These are phyloP conservation scores for Smallanthus sonchifolius DNA, from an alignment of 129 eudicot species.

Conservation along the genomic window DNA sequence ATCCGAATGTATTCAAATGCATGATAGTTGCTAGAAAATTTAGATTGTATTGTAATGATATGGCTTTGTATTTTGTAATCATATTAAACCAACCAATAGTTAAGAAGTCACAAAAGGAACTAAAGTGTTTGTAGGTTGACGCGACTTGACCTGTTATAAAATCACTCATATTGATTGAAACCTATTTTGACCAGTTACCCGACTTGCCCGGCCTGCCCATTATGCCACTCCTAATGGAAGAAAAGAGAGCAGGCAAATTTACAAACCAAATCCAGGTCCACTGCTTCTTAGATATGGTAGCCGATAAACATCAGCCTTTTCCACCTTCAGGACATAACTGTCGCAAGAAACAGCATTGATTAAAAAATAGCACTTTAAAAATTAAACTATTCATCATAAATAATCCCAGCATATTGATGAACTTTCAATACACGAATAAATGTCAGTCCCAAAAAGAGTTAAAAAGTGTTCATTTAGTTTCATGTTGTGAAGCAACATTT, in stretches of 20 bases:
- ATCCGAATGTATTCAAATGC: no score
- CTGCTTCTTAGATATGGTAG: slow-evolving; percentile 89
- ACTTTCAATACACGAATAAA: background rate
- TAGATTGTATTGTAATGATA: background rate
- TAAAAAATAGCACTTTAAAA: slow-evolving; percentile 22
- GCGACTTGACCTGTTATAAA: background rate
- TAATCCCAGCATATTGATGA: background rate
- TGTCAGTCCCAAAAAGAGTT: background rate
- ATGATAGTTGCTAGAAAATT: background rate
- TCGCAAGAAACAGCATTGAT: slow-evolving; percentile 15
- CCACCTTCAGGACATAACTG: slow-evolving; percentile 93
- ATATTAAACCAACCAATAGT: background rate
- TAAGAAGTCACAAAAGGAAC: background rate
- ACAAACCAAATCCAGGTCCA: slow-evolving; percentile 98
- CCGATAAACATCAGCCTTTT: slow-evolving; percentile 97
- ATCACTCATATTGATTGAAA: background rate
- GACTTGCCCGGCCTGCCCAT: background rate
- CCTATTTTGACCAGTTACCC: background rate
- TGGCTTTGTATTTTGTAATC: background rate
- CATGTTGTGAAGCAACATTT: slow-evolving; percentile 4
- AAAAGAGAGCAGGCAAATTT: slow-evolving; percentile 3
- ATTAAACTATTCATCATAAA: background rate
- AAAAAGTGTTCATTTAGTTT: background rate
- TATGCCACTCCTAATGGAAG: background rate
- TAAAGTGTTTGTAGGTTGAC: background rate